Evolutionary conservation across 169 alveolate species (phyloP), one percentile per base, ranked within the genome.

Genomic region (Babesia caballi): DNA sequence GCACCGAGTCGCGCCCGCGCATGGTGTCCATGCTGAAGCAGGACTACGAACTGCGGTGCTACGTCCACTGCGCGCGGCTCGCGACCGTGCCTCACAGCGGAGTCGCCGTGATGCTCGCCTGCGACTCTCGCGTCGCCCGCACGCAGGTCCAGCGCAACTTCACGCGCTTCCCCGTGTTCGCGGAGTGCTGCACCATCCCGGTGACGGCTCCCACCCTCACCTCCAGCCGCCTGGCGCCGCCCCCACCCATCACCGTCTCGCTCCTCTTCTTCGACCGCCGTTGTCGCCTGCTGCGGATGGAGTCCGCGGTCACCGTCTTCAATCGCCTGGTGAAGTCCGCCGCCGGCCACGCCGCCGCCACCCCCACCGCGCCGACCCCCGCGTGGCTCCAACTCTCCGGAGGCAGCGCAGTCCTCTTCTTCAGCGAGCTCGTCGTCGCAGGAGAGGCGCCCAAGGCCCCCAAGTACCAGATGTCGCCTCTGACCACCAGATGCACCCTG

Each of bases 331-430:
- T 56, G 15, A 71, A 77, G 30, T 77, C 75, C 30, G 77, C 81
- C 0, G 53, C 90, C 8, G 78, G 54, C 8, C 66, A 69, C 35
- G 70, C 57, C 38, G 85, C 72, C 21, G 27, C 27, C 3, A 0
- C 19, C 2, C 60, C 49, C 17, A 80, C 66, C 19, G 90, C 78
- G 27, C 73, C 83, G 19, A 85, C 77, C 33, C 97, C 97, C 0
- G 69, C 81, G 41, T 94, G 97, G 97, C 71, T 94, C 28, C 72
- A 90, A 69, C 82, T 94, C 28, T 90, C 90, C 44, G 94, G 96
- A 25, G 92, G 88, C 17, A 82, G 74, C 59, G 92, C 85, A 60
- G 83, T 94, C 30, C 82, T 93, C 19, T 42, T 94, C 27, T 85
- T 85, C 68, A 73, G 90, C 46, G 97, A 94, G 63, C 75, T 94